Evolutionary conservation across 2,329 filamentous ascomycete species (phyloP), one percentile per base, ranked within the genome.

Genomic region (Sordariomycetes sp.): DNA sequence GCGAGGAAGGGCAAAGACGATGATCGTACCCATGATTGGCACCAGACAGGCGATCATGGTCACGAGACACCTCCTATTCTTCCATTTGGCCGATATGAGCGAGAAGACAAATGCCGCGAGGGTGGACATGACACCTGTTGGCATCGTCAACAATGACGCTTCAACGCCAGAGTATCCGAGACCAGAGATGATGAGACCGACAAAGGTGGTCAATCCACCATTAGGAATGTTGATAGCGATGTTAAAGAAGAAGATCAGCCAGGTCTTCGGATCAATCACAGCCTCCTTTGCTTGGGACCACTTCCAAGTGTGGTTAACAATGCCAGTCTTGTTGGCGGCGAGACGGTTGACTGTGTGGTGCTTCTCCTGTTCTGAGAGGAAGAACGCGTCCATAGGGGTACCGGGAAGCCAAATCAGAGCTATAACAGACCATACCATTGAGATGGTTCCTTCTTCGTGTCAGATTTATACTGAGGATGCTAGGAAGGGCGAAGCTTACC

Each of bases 121-220:
- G 39, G 81, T 68, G 46, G 75, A 81, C 15, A 86, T 50, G 37
- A 29, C 39, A 32, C 42, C 42, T 40, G 86, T 66, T 0, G 83
- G 83, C 39, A 87, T 86, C 45, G 87, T 82, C 48, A 82, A 77
- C 0, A 86, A 63, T 39, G 86, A 84, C 2, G 41, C 38, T 5
- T 30, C 31, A 16, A 57, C 43, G 3, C 48, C 41, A 17, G 42
- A 43, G 32, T 49, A 51, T 6, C 53, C 54, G 32, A 58, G 50
- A 3, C 46, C 50, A 25, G 50, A 49, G 33, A 57, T 44, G 36
- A 58, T 55, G 38, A 57, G 43, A 34, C 37, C 49, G 35, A 44
- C 50, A 46, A 46, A 58, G 14, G 43, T 43, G 18, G 37, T 33
- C 24, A 46, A 35, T 15, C 72, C 72, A 17, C 70, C 70, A 40